Conservation (phyloP, 768 basidiomycete genomes). For the Rhodotorula toruloides region DNA sequence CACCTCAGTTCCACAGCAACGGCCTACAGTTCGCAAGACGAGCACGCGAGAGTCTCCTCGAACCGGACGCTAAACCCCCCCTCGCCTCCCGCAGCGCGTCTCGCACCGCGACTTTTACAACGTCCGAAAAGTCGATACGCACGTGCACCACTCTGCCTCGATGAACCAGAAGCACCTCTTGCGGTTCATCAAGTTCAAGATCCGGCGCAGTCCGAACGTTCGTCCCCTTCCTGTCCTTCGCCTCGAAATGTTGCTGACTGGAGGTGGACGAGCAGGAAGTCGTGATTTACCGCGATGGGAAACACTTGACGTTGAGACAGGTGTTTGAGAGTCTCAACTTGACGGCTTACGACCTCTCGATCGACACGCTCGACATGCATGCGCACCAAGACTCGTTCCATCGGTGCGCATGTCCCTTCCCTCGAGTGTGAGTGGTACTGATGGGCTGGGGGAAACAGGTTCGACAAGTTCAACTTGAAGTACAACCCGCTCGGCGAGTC, state of each 20-base stretch:
- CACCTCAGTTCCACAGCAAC: too few species aligned
- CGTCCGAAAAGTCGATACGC: constrained; percentile 94
- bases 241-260: neutral
- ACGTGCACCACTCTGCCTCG: constrained; percentile 95
- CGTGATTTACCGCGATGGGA: constrained; percentile 90
- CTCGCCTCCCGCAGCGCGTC: neutral
- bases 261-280: too few species aligned
- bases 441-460: too few species aligned
- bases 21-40: too few species aligned
- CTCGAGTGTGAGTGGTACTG: neutral
- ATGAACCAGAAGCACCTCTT: constrained; percentile 99
- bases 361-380: constrained; percentile 99
- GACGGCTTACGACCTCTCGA: constrained; percentile 94
- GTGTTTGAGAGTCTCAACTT: constrained; percentile 95
- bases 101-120: constrained; percentile 90
- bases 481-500: constrained; percentile 66
- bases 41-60: too few species aligned
- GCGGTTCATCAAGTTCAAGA: constrained; percentile 97
- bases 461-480: constrained; percentile 66
- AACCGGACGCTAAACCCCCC: neutral
- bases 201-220: constrained; percentile 80
- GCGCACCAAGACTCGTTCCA: constrained; percentile 98
- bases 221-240: constrained; percentile 31
- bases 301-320: constrained; percentile 76
- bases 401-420: constrained; percentile 60